These are phyloP conservation scores for Trametes gibbosa DNA, from an alignment of 768 basidiomycete genomes.

Conservation along the genomic window DNA sequence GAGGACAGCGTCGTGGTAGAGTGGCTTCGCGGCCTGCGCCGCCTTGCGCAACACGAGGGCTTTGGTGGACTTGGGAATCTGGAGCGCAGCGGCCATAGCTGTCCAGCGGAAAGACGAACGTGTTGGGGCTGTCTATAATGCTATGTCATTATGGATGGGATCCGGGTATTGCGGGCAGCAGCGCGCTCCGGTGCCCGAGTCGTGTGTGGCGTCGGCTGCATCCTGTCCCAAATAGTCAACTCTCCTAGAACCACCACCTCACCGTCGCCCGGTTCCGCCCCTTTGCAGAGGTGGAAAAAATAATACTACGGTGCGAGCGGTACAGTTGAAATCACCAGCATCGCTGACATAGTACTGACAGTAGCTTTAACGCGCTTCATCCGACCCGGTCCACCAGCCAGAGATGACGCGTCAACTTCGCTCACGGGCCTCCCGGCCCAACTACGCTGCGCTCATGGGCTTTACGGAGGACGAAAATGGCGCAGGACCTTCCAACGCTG, in stretches of 20 bases:
- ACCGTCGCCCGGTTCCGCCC: background rate
- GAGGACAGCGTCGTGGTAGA: slow-evolving; percentile 57
- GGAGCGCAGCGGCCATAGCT: slow-evolving; percentile 8
- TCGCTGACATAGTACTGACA: too few relatives aligned
- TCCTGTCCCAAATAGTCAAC: slow-evolving; percentile 7
- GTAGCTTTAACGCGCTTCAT: too few relatives aligned
- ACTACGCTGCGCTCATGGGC: slow-evolving; percentile 43
- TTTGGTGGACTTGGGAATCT: slow-evolving; percentile 43
- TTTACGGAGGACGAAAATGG: slow-evolving; percentile 32
- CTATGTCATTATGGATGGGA: background rate
- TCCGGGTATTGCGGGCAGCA: background rate
- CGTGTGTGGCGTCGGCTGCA: background rate
- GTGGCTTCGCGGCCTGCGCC: slow-evolving; percentile 35
- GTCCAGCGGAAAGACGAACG: background rate
- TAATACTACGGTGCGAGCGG: background rate
- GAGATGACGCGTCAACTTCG: slow-evolving; percentile 58
- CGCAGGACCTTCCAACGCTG: slow-evolving; percentile 39
- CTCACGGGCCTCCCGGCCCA: slow-evolving; percentile 49
- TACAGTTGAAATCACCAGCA: too few relatives aligned
- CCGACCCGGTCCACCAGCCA: too few relatives aligned
- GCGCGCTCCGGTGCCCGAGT: background rate
- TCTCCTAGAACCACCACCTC: slow-evolving; percentile 5
- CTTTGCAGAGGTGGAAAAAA: background rate
- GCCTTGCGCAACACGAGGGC: slow-evolving; percentile 50
- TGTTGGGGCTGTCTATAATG: background rate